Conservation (phyloP, 768 basidiomycete genomes). For the Scleroderma citrinum region DNA sequence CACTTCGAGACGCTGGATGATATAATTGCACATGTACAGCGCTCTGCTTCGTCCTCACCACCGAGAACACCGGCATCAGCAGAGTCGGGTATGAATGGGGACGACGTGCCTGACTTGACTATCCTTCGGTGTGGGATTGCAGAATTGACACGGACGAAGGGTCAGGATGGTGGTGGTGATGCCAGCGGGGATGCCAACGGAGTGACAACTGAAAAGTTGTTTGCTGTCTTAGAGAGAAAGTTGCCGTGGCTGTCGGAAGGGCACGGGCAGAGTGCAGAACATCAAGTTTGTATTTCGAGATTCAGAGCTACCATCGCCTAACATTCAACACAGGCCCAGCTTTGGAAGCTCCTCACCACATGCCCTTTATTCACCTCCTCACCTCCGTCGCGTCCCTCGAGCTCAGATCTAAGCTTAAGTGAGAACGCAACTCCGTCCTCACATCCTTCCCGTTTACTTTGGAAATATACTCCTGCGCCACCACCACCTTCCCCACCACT, state of each 20-base stretch:
- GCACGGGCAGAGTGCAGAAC: conserved; percentile 45
- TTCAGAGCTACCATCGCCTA: background rate
- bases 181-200: conserved; percentile 22
- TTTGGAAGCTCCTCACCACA: conserved; percentile 57
- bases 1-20: conserved; percentile 42
- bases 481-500: conserved; percentile 24
- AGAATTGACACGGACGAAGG: conserved; percentile 37
- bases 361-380: conserved; percentile 44
- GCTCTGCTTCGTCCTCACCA: background rate
- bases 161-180: background rate
- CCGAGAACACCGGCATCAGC: background rate
- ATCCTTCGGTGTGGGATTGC: conserved; percentile 59
- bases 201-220: conserved; percentile 55
- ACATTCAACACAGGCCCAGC: conserved; percentile 29
- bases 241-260: conserved; percentile 52
- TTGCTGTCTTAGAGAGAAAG: conserved; percentile 49
- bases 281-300: conserved; percentile 41
- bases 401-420: no score
- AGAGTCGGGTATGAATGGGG: conserved; percentile 7
- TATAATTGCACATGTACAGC: conserved; percentile 18
- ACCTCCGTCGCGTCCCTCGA: conserved; percentile 8
- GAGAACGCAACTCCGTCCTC: background rate
- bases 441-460: conserved; percentile 26
- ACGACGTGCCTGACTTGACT: conserved; percentile 43
- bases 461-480: conserved; percentile 34